Evolutionary conservation across 768 basidiomycete genomes (phyloP).

Genomic region (Dacryopinax spathularia): DNA sequence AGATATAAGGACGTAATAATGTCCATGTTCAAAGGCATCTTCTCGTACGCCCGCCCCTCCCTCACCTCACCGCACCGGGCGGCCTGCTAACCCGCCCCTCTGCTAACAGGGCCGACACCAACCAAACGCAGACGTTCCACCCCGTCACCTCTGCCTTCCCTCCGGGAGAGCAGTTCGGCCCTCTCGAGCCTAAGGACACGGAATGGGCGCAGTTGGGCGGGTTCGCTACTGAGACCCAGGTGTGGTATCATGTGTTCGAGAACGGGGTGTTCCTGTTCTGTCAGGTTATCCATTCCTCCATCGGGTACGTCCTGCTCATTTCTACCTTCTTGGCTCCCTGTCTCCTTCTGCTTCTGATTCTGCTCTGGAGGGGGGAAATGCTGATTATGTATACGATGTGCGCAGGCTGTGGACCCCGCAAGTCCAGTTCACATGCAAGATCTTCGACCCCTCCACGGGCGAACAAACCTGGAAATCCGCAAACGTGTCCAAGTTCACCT

Average conservation of each 20-base stretch:
- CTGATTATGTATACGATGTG: too few relatives aligned
- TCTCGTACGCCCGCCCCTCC: too few relatives aligned
- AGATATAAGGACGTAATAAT: too few relatives aligned
- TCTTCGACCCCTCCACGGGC: slow-evolving; percentile 63
- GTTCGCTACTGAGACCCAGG: slow-evolving; percentile 83
- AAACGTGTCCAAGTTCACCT: slow-evolving; percentile 67
- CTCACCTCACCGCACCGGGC: too few relatives aligned
- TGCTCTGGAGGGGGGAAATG: background rate
- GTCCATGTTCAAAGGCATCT: too few relatives aligned
- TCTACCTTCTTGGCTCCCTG: slow-evolving; percentile 8
- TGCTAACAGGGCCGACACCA: slow-evolving; percentile 35
- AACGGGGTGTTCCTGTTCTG: slow-evolving; percentile 69
- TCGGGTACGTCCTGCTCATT: slow-evolving; percentile 51
- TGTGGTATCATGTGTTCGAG: slow-evolving; percentile 65
- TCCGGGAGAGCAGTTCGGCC: slow-evolving; percentile 52
- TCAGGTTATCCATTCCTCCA: slow-evolving; percentile 76
- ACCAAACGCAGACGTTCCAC: too few relatives aligned
- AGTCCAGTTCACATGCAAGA: slow-evolving; percentile 86
- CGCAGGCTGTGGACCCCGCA: slow-evolving; percentile 81
- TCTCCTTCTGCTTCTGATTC: slow-evolving; percentile 6
- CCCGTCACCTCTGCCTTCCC: slow-evolving; percentile 54
- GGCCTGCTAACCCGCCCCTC: too few relatives aligned
- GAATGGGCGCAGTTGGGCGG: slow-evolving; percentile 64
- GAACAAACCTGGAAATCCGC: slow-evolving; percentile 72
- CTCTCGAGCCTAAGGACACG: slow-evolving; percentile 57